Conservation (phyloP, 805 yeast genomes). For the Metschnikowia aberdeeniae region DNA sequence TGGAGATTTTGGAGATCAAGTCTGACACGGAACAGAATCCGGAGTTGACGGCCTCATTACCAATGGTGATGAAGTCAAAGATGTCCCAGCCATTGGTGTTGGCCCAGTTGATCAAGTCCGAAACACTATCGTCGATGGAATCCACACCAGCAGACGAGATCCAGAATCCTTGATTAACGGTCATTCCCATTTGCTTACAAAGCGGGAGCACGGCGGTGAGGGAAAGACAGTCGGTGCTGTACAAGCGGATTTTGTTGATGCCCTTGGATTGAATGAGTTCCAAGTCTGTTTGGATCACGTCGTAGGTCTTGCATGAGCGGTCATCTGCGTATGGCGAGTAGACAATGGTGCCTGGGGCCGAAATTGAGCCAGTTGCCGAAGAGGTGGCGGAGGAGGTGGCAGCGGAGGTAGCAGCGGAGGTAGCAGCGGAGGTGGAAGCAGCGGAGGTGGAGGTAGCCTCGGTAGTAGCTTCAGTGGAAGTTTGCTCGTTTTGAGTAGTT, state of each 20-base stretch:
- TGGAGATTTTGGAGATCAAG: conserved; percentile 58
- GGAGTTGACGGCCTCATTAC: conserved; percentile 79
- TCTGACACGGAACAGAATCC: conserved; percentile 58
- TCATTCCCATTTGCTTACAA: conserved; percentile 56
- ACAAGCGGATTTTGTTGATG: conserved; percentile 64
- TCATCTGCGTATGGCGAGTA: conserved; percentile 76
- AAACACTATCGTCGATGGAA: conserved; percentile 60
- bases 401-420: conserved; percentile 8
- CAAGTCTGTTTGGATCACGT: conserved; percentile 56
- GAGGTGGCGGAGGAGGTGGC: conserved; percentile 7
- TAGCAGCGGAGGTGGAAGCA: conserved; percentile 10
- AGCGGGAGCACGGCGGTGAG: conserved; percentile 61
- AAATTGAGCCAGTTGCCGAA: conserved; percentile 17
- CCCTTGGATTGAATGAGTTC: conserved; percentile 54
- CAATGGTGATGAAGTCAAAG: conserved; percentile 76
- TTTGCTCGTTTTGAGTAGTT: conserved; percentile 10
- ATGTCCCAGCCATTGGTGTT: conserved; percentile 59
- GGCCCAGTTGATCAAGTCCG: conserved; percentile 47
- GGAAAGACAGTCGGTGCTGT: conserved; percentile 84
- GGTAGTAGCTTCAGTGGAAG: conserved; percentile 3
- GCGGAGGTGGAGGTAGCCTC: conserved; percentile 3
- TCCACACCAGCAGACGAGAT: conserved; percentile 59
- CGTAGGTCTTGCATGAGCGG: conserved; percentile 60
- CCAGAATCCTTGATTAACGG: conserved; percentile 87
- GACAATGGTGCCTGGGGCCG: conserved; percentile 57